Evolutionary conservation across 768 basidiomycete genomes (phyloP).

Genomic region (Lenzites betulinus): DNA sequence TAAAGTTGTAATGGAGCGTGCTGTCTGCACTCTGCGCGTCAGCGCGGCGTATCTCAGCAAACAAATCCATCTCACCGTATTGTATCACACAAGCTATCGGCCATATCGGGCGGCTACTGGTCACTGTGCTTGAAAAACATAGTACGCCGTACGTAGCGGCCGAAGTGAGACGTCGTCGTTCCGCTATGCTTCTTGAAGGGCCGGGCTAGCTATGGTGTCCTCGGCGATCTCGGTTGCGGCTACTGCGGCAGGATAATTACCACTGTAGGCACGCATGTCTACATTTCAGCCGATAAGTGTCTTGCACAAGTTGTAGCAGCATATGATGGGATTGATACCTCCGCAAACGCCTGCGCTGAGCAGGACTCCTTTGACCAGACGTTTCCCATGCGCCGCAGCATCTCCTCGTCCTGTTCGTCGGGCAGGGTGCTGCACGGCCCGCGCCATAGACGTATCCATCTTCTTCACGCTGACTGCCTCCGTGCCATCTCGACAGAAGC

Average conservation of each 20-base stretch:
- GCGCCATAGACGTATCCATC: background rate
- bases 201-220: background rate
- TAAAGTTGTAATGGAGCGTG: background rate
- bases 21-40: background rate
- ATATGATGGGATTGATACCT: background rate
- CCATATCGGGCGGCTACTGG: too few species aligned
- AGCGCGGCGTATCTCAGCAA: background rate
- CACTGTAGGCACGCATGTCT: background rate
- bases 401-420: background rate
- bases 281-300: background rate
- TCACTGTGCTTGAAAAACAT: too few species aligned
- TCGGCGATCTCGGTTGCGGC: background rate
- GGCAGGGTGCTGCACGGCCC: background rate
- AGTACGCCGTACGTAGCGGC: background rate
- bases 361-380: background rate
- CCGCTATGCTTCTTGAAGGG: background rate
- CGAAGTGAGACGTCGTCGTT: background rate
- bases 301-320: background rate
- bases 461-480: background rate
- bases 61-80: too few species aligned
- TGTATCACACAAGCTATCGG: too few species aligned
- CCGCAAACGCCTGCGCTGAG: too few species aligned
- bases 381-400: constrained; percentile 10
- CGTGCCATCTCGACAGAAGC: background rate
- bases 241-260: background rate